phyloP scores from a whole-genome alignment of 345 rosid species.

The Aegle marmelos region DNA sequence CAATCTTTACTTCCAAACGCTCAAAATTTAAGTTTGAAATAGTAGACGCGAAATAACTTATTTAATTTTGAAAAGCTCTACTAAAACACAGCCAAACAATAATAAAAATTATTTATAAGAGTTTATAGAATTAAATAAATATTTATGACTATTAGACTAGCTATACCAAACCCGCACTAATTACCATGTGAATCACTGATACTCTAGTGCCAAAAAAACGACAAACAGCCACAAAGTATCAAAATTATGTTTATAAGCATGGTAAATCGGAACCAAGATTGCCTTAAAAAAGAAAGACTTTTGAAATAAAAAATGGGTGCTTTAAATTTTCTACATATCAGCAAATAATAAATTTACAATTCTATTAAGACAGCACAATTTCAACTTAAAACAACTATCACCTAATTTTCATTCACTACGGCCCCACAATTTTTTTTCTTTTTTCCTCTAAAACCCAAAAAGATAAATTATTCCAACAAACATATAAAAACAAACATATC shows the following conservation, averaged over 20 bases:
- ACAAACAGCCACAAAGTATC: neutral
- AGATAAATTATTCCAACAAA: neutral
- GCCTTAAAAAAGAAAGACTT: neutral
- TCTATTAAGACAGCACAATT: neutral
- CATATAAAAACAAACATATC: neutral
- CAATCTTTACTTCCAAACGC: no score
- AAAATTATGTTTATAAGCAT: neutral
- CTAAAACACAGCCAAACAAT: no score
- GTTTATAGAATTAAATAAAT: no score
- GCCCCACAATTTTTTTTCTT: no score
- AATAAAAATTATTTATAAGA: no score
- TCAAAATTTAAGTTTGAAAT: no score
- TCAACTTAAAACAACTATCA: neutral
- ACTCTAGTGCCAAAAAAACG: neutral
- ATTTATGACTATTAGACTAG: no score
- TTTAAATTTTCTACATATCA: no score
- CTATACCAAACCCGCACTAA: no score
- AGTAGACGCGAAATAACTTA: no score
- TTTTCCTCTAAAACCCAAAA: neutral
- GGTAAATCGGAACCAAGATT: neutral
- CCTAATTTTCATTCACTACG: no score
- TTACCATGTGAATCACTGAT: neutral
- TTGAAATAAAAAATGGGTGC: neutral
- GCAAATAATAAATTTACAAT: neutral
- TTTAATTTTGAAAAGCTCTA: no score